A percentile compares a stretch with the other conserved stretches of the same genome.
Conservation (phyloP, 306 rosid genomes). For the Oxytropis ochrocephala region DNA sequence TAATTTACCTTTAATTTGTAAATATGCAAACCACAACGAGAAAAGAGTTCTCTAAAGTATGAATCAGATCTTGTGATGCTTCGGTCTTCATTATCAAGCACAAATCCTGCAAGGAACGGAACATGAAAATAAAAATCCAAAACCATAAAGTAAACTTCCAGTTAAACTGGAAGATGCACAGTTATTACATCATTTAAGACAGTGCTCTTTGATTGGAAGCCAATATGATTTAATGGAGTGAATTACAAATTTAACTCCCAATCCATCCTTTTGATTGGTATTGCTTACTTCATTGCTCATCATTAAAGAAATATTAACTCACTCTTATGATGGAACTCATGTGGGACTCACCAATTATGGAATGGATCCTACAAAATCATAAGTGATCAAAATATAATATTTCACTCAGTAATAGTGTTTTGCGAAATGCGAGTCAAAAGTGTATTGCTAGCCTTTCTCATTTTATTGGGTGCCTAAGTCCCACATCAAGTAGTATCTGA, state of each 20-base stretch:
- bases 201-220: neutral
- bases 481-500: too few species aligned
- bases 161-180: neutral
- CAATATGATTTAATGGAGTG: neutral
- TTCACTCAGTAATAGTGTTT: neutral
- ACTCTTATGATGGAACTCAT: neutral
- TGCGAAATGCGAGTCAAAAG: neutral
- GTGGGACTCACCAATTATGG: neutral
- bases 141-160: neutral
- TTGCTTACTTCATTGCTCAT: neutral
- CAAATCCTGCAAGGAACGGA: slow-evolving; percentile 50
- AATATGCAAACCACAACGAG: slow-evolving; percentile 68
- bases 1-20: slow-evolving; percentile 57
- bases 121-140: neutral
- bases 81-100: slow-evolving; percentile 79
- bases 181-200: neutral
- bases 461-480: too few species aligned
- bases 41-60: slow-evolving; percentile 74
- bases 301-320: neutral
- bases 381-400: neutral
- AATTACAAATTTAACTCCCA: neutral
- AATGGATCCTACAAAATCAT: neutral
- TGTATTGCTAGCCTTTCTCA: neutral
- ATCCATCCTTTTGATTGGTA: neutral
- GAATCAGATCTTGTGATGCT: slow-evolving; percentile 81